A percentile compares a stretch with the other conserved stretches of the same genome.
Evolutionary conservation across 306 rosid species (phyloP).

Genomic region (Dryas drummondii): DNA sequence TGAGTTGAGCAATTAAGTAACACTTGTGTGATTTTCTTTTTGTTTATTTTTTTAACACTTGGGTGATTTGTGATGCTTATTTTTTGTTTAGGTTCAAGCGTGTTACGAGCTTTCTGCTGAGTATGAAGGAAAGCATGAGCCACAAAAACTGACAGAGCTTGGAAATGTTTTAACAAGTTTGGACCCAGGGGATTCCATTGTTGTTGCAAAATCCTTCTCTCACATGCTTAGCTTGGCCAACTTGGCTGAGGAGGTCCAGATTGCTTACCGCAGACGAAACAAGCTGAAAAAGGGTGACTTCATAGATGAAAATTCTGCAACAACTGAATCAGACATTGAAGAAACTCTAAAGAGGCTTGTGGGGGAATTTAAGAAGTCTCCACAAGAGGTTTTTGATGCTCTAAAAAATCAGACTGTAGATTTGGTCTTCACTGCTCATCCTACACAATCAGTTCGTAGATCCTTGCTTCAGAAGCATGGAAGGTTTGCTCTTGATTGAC

Average conservation of each 20-base stretch:
- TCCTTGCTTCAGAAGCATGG: conserved; percentile 98
- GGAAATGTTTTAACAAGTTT: conserved; percentile 81
- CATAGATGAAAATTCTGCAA: conserved; percentile 78
- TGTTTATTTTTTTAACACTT: too few relatives aligned
- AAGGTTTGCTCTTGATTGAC: conserved; percentile 52
- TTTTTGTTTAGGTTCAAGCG: conserved; percentile 72
- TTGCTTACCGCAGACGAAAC: conserved; percentile 80
- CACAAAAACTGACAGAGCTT: conserved; percentile 79
- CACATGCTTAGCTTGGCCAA: conserved; percentile 99
- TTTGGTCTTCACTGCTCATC: conserved; percentile 97
- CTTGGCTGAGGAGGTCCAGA: conserved; percentile 99
- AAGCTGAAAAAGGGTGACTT: conserved; percentile 91
- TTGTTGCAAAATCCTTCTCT: conserved; percentile 83
- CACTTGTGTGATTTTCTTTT: neutral
- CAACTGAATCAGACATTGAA: conserved; percentile 96
- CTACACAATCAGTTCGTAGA: conserved; percentile 94
- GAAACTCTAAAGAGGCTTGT: conserved; percentile 96
- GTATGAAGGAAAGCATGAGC: conserved; percentile 86
- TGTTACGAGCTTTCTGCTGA: conserved; percentile 95
- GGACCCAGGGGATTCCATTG: conserved; percentile 96
- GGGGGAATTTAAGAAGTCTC: conserved; percentile 65
- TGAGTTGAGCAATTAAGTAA: neutral
- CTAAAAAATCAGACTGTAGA: conserved; percentile 94
- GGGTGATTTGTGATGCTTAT: neutral
- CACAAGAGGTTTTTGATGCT: conserved; percentile 95